Conservation (phyloP, 495 filamentous ascomycete species). For the Xylaria scruposa region DNA sequence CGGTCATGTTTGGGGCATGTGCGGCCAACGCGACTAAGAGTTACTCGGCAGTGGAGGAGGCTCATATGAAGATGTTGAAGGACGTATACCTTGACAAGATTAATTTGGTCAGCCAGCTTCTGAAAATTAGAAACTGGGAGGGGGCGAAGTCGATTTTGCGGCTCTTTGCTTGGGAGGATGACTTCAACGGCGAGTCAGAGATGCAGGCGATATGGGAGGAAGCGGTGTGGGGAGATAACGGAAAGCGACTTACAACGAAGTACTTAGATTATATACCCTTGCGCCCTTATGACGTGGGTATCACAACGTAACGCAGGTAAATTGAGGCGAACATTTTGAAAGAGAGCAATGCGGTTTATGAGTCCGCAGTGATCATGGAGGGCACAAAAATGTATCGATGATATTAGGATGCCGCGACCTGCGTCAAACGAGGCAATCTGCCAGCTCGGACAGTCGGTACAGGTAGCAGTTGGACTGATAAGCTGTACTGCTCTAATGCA, state of each 20-base stretch:
- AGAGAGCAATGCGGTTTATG: conserved; percentile 1
- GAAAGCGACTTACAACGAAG: conserved; percentile 20
- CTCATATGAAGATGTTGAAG: conserved; percentile 36
- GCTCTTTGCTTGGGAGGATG: conserved; percentile 42
- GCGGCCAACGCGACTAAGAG: conserved; percentile 36
- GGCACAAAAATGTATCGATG: background rate
- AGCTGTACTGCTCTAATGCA: conserved; percentile 1
- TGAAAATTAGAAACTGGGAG: conserved; percentile 40
- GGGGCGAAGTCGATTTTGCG: conserved; percentile 37
- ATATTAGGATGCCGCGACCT: background rate
- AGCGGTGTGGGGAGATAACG: conserved; percentile 36
- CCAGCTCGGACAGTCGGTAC: background rate
- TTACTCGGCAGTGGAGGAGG: conserved; percentile 33
- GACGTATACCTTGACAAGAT: conserved; percentile 40
- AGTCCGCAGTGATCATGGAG: background rate
- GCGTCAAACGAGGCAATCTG: conserved; percentile 4
- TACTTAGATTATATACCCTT: conserved; percentile 17
- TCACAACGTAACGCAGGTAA: background rate
- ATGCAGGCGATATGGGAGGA: conserved; percentile 40
- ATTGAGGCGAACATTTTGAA: background rate
- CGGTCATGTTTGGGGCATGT: conserved; percentile 42
- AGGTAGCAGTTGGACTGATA: background rate
- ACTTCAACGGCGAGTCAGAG: conserved; percentile 41
- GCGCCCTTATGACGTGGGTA: conserved; percentile 16
- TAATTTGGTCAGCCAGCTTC: conserved; percentile 32